Evolutionary conservation across 2,329 filamentous ascomycete species (phyloP), one percentile per base, ranked within the genome.

Genomic region (Talaromyces verruculosus): DNA sequence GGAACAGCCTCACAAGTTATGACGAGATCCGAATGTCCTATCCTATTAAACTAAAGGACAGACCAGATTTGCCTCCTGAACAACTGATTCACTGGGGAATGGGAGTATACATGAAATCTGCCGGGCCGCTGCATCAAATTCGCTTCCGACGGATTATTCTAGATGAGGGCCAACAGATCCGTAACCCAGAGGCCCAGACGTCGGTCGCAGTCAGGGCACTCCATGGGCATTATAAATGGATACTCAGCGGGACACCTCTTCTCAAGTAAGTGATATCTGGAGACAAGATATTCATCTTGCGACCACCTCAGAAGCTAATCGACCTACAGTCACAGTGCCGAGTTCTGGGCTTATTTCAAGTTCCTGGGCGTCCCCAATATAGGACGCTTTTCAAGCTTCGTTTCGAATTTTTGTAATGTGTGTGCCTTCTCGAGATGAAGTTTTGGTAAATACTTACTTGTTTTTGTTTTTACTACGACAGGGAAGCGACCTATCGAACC

Each of bases 121-220:
- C 69, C 33, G 78, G 78, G 1, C 70, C 72, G 2, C 66, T 81
- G 4, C 78, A 80, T 68, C 63, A 65, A 28, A 70, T 79, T 35
- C 73, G 74, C 5, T 81, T 76, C 63, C 72, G 72, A 28, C 71
- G 78, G 1, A 77, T 80, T n/a, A 72, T 80, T n/a, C 70, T 81
- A 6, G 78, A 81, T 41, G 79, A 78, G 65, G 75, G 71, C 1
- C 76, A 80, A 43, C 58, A 68, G 2, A 80, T 80, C 65, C 79
- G 78, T 30, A 80, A 79, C 45, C 72, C 69, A 19, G 41, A 66
- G 2, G 73, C 74, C 2, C 73, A 72, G n/a, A 74, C 71, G 2
- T 79, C 76, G 1, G 69, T 75, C 6, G 77, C 78, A 2, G 73
- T 79, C 11, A 72, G 77, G 13, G 74, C 71, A 35, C 71, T 81